Evolutionary conservation across 768 basidiomycete species (phyloP).

Genomic region (Rhizopogon roseolus): DNA sequence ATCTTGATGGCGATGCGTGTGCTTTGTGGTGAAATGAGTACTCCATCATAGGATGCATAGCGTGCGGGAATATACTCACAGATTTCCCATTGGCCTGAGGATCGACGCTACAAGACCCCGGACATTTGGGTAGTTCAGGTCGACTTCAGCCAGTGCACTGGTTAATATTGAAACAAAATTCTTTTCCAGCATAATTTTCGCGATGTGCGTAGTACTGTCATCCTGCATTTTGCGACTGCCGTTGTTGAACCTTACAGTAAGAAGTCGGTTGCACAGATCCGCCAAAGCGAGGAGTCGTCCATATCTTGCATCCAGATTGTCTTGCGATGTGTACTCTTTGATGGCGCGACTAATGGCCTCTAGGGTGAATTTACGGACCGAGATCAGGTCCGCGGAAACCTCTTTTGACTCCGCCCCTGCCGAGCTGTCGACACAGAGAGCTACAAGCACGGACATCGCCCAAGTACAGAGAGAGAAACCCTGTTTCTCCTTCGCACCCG

Average conservation of each 20-base stretch:
- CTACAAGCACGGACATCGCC: conserved; percentile 87
- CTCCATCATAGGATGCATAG: not conserved
- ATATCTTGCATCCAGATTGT: conserved; percentile 72
- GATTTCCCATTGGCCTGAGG: conserved; percentile 80
- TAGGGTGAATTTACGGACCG: conserved; percentile 89
- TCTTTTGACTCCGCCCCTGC: conserved; percentile 68
- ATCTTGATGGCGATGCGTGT: conserved; percentile 98
- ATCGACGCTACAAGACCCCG: conserved; percentile 82
- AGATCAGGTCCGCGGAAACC: conserved; percentile 69
- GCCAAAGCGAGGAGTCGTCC: conserved; percentile 83
- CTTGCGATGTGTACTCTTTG: conserved; percentile 65
- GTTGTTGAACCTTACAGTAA: conserved; percentile 70
- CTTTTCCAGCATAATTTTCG: conserved; percentile 98
- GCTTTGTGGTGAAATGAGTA: conserved; percentile 34
- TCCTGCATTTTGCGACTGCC: conserved; percentile 47
- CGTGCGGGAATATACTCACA: conserved; percentile 48
- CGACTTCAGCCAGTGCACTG: conserved; percentile 83
- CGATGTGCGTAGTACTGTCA: conserved; percentile 86
- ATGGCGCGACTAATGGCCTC: conserved; percentile 84
- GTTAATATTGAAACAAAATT: conserved; percentile 90
- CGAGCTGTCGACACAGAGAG: conserved; percentile 86
- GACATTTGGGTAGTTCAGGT: conserved; percentile 93
- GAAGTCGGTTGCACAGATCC: conserved; percentile 82
- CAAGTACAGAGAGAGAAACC: conserved; percentile 69
- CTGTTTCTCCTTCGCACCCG: conserved; percentile 48